Percentiles rank a stretch among this genome's conserved stretches.
phyloP scores from a whole-genome alignment of 1,139 yeast species.

The Pichia sp. region DNA sequence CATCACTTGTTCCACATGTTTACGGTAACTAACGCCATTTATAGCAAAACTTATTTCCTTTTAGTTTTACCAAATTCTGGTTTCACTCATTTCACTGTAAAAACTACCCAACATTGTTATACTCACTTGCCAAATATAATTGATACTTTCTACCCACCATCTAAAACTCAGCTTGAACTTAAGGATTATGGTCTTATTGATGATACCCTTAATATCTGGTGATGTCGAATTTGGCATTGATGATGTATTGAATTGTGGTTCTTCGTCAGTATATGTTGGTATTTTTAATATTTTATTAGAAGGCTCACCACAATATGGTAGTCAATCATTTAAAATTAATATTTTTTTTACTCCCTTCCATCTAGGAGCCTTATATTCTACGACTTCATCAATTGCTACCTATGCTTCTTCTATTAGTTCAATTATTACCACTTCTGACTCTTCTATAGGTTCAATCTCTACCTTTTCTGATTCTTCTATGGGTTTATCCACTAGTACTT shows the following conservation, averaged over 20 bases:
- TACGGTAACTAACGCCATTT: slow-evolving; percentile 20
- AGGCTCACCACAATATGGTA: slow-evolving; percentile 15
- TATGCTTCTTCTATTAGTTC: no score
- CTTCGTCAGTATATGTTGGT: slow-evolving; percentile 15
- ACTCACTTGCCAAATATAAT: slow-evolving; percentile 12
- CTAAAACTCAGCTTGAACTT: slow-evolving; percentile 10
- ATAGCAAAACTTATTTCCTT: slow-evolving; percentile 17
- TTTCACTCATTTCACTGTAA: slow-evolving; percentile 17
- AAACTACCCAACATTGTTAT: slow-evolving; percentile 21
- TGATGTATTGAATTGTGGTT: slow-evolving; percentile 14
- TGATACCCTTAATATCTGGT: slow-evolving; percentile 12
- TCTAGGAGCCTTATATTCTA: not conserved
- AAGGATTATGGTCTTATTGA: slow-evolving; percentile 6
- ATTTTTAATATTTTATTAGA: slow-evolving; percentile 19
- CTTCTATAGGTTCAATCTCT: slow-evolving; percentile 13
- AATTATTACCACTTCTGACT: no score
- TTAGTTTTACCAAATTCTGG: slow-evolving; percentile 21
- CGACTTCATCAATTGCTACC: slow-evolving; percentile 10
- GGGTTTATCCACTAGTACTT: slow-evolving; percentile 8
- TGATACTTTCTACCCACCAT: slow-evolving; percentile 14
- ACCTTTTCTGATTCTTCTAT: slow-evolving; percentile 13
- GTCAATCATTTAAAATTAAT: slow-evolving; percentile 20
- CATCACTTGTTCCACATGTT: slow-evolving; percentile 19
- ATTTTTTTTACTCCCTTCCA: slow-evolving; percentile 17
- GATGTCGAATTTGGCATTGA: slow-evolving; percentile 11